Evolutionary conservation across 1,284 basidiomycete genomes (phyloP).

Genomic region (Athelia psychrophila): DNA sequence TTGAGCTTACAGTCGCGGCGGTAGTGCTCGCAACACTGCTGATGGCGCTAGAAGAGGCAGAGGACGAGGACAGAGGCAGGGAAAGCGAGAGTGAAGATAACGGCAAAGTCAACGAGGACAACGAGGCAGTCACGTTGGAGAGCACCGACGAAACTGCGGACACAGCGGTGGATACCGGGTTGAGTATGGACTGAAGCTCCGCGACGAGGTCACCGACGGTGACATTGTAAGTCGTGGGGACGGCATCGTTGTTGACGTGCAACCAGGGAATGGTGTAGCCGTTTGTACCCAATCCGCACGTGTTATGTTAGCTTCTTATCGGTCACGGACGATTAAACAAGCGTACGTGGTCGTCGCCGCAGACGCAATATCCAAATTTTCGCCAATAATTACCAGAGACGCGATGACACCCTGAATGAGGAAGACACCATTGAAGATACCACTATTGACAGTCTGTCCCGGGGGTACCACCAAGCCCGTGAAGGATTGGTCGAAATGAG

Average conservation of each 20-base stretch:
- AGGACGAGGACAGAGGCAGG: no score
- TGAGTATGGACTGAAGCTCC: not conserved
- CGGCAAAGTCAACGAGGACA: no score
- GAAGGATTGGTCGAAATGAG: conserved; percentile 56
- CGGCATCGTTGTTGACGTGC: conserved; percentile 43
- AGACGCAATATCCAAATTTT: conserved; percentile 48
- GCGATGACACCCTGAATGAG: conserved; percentile 52
- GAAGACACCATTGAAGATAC: conserved; percentile 50
- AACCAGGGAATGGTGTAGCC: conserved; percentile 61
- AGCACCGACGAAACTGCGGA: no score
- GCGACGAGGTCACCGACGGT: conserved; percentile 8
- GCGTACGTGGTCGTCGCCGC: conserved; percentile 41
- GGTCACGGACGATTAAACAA: not conserved
- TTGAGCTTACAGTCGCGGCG: no score
- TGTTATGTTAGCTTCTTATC: conserved; percentile 1
- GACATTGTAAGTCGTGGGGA: conserved; percentile 43
- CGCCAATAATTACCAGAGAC: conserved; percentile 52
- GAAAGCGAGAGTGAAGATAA: no score
- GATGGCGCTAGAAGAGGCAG: no score
- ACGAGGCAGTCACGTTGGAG: no score
- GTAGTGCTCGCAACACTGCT: no score
- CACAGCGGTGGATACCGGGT: no score
- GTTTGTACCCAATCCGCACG: conserved; percentile 13
- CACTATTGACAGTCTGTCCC: conserved; percentile 55
- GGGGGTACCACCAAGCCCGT: conserved; percentile 53